Conservation (phyloP, 169 alveolate genomes). For the Miamiensis avidus region DNA sequence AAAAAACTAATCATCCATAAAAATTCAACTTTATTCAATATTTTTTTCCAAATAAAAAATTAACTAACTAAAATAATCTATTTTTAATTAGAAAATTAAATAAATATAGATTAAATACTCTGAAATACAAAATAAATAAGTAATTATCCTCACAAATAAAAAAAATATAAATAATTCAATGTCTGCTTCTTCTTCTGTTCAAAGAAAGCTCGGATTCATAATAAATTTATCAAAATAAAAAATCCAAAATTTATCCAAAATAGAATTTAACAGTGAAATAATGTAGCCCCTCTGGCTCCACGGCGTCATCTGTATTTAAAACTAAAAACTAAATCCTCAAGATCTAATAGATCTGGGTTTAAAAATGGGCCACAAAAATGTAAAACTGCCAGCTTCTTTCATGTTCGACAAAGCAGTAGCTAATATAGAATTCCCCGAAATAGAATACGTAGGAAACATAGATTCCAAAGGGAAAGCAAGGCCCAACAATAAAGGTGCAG, state of each 20-base stretch:
- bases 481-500: conserved; percentile 24
- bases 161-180: neutral
- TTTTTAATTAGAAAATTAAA: no score
- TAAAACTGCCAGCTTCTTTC: neutral
- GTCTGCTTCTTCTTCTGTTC: neutral
- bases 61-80: no score
- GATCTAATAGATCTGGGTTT: neutral
- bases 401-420: neutral
- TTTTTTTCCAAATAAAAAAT: no score
- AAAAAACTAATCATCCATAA: no score
- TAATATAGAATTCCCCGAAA: neutral
- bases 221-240: no score
- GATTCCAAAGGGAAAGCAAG: conserved; percentile 3
- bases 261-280: no score
- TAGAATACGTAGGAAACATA: conserved; percentile 15
- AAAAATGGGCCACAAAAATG: neutral
- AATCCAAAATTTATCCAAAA: neutral
- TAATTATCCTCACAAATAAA: no score
- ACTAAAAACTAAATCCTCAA: neutral
- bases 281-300: conserved; percentile 4
- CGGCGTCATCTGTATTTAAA: conserved; percentile 19
- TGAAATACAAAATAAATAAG: no score
- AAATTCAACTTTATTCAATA: no score
- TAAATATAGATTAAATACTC: no score
- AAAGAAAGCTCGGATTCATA: neutral